phyloP scores from a whole-genome alignment of 345 rosid species.

The Streptanthus diversifolius region DNA sequence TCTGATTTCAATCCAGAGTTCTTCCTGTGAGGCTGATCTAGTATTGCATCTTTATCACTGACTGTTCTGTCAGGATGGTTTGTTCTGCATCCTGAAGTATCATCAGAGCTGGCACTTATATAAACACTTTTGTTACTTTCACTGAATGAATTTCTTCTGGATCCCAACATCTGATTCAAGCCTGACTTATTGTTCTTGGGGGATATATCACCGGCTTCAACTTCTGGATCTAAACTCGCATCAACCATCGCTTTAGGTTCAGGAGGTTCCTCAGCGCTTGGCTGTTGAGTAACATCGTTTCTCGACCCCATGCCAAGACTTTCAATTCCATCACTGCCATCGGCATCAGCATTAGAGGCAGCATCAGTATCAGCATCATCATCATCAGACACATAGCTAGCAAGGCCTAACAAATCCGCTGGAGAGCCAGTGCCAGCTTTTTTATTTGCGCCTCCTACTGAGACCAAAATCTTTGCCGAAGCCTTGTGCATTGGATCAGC shows the following conservation, averaged over 20 bases:
- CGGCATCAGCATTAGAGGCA: slow-evolving; percentile 49
- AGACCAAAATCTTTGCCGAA: slow-evolving; percentile 50
- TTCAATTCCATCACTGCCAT: slow-evolving; percentile 42
- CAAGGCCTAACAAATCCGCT: slow-evolving; percentile 88
- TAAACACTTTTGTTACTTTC: slow-evolving; percentile 22
- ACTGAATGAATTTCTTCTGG: background rate
- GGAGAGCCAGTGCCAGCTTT: slow-evolving; percentile 55
- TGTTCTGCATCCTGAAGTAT: slow-evolving; percentile 24
- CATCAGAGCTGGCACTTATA: slow-evolving; percentile 29
- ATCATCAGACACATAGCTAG: slow-evolving; percentile 87
- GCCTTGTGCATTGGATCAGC: slow-evolving; percentile 44
- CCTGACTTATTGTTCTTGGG: slow-evolving; percentile 29
- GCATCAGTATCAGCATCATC: slow-evolving; percentile 45
- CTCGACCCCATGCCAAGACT: slow-evolving; percentile 36
- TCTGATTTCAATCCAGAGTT: slow-evolving; percentile 38
- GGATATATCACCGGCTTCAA: slow-evolving; percentile 23
- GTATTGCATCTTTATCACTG: slow-evolving; percentile 23
- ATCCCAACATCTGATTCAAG: slow-evolving; percentile 17
- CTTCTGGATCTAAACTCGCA: slow-evolving; percentile 35
- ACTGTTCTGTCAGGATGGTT: slow-evolving; percentile 31
- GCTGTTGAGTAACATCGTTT: slow-evolving; percentile 36
- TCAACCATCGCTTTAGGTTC: slow-evolving; percentile 39
- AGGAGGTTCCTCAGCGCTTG: slow-evolving; percentile 35
- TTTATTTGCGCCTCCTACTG: slow-evolving; percentile 42
- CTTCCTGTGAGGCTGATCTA: slow-evolving; percentile 37